phyloP scores from a whole-genome alignment of 306 rosid species.

The Pyrus bretschneideri region DNA sequence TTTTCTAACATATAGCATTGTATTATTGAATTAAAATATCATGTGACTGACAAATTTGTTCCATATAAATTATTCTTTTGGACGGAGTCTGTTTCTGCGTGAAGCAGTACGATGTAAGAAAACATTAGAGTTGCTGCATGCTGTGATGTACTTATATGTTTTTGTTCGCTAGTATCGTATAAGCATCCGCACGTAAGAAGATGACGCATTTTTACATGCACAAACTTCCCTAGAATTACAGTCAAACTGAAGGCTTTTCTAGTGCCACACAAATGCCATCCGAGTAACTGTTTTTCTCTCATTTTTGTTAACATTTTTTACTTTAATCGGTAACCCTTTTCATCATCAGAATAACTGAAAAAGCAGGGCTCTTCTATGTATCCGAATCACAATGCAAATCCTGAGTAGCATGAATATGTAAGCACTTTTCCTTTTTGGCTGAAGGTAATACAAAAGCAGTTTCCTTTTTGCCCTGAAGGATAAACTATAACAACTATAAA shows the following conservation, averaged over 20 bases:
- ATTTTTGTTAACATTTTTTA: not conserved
- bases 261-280: not conserved
- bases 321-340: not conserved
- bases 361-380: not conserved
- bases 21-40: too few relatives aligned
- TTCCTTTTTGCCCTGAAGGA: too few relatives aligned
- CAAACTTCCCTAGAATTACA: not conserved
- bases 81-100: too few relatives aligned
- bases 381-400: not conserved
- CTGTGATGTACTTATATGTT: too few relatives aligned
- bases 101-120: too few relatives aligned
- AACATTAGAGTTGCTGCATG: too few relatives aligned
- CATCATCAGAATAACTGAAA: not conserved
- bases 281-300: not conserved
- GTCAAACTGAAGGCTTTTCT: not conserved
- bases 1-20: too few relatives aligned
- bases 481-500: too few relatives aligned
- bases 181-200: not conserved
- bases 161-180: too few relatives aligned
- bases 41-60: accelerated
- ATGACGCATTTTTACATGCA: not conserved
- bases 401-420: not conserved
- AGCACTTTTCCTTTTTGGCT: not conserved
- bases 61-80: too few relatives aligned
- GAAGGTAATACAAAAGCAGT: too few relatives aligned